phyloP scores from a whole-genome alignment of 2,329 filamentous ascomycete species.

The Sporothrix schenckii region DNA sequence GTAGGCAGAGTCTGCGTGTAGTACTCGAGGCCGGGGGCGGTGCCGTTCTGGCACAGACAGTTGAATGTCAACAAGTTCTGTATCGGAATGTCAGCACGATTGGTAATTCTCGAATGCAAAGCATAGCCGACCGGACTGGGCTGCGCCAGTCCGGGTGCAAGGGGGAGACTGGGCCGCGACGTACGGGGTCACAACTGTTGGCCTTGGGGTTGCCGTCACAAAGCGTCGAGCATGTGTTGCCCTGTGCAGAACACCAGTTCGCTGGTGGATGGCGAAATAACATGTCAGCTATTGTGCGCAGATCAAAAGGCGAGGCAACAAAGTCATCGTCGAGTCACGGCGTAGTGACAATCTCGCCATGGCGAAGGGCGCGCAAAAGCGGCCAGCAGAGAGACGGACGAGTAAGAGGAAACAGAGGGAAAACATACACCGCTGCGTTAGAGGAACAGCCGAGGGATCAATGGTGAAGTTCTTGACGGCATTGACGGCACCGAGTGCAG shows the following conservation, averaged over 20 bases:
- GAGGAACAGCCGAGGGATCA: constrained; percentile 44
- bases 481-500: constrained; percentile 46
- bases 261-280: constrained; percentile 42
- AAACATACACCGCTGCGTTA: constrained; percentile 47
- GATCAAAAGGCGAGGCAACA: constrained; percentile 28
- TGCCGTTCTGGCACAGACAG: constrained; percentile 56
- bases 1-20: constrained; percentile 57
- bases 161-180: constrained; percentile 36
- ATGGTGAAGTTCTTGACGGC: constrained; percentile 52
- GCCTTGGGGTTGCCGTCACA: constrained; percentile 47
- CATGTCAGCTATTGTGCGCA: constrained; percentile 34
- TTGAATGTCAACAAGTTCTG: constrained; percentile 51
- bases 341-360: not conserved
- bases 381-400: not conserved
- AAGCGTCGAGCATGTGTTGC: constrained; percentile 54
- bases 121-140: not conserved
- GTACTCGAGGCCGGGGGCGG: constrained; percentile 56
- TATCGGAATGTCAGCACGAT: constrained; percentile 25
- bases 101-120: not conserved
- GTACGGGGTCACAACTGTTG: constrained; percentile 55
- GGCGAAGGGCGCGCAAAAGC: not conserved
- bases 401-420: not conserved
- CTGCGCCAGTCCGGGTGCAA: not conserved
- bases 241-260: constrained; percentile 56
- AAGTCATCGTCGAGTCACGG: not conserved